Percentiles rank a stretch among this genome's conserved stretches.
Conservation (phyloP, 257 asterid species). For the Solanum stenotomum region DNA sequence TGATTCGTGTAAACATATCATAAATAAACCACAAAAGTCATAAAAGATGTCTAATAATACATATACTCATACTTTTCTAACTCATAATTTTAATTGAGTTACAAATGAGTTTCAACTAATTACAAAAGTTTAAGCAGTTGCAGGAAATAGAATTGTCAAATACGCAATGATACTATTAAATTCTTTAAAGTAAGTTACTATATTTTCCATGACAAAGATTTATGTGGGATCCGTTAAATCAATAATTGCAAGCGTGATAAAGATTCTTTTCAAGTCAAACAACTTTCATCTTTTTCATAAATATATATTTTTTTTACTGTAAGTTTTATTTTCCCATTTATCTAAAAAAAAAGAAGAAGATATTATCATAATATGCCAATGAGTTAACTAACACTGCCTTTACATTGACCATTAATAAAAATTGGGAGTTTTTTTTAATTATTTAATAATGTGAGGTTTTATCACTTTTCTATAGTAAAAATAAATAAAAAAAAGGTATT, state of each 20-base stretch:
- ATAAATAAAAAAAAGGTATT: too few species aligned
- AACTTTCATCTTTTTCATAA: background rate
- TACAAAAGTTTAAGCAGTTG: background rate
- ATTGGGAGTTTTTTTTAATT: too few species aligned
- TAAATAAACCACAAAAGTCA: background rate
- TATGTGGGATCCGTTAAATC: constrained; percentile 1
- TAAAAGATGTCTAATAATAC: background rate
- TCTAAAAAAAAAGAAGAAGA: background rate
- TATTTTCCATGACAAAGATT: background rate
- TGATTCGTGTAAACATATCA: background rate
- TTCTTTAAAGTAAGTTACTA: background rate
- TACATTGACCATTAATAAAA: background rate
- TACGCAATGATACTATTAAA: background rate
- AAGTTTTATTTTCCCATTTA: background rate
- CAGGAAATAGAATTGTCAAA: background rate
- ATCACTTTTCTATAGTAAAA: background rate
- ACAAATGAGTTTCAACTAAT: background rate
- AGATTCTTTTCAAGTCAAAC: constrained; percentile 5
- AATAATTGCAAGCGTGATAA: constrained; percentile 10
- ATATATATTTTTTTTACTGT: background rate
- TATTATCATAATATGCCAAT: background rate
- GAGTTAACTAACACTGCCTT: background rate
- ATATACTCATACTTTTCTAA: background rate
- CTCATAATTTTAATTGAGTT: background rate
- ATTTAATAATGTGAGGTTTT: background rate